Conservation (phyloP, 2,329 filamentous ascomycete genomes). For the Parafenestella ontariensis region DNA sequence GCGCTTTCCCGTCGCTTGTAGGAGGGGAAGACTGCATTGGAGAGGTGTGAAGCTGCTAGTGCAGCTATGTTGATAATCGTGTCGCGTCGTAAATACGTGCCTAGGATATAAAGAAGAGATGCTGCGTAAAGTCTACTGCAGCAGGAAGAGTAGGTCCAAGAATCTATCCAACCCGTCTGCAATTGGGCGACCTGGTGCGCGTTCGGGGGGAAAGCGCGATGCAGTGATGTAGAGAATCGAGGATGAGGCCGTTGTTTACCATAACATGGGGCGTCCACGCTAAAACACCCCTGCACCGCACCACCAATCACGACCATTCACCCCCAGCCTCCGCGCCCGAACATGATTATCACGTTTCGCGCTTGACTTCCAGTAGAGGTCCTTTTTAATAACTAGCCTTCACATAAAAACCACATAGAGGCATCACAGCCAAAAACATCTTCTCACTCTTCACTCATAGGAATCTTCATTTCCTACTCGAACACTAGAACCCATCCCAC, state of each 20-base stretch:
- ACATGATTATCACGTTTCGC: no score
- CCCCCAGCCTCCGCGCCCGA: neutral
- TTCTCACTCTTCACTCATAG: neutral
- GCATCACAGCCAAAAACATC: constrained; percentile 9
- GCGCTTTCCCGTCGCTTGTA: constrained; percentile 46
- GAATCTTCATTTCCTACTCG: neutral
- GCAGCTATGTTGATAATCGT: constrained; percentile 29
- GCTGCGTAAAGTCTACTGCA: constrained; percentile 29
- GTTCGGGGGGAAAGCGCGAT: constrained; percentile 40
- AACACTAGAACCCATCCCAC: constrained; percentile 22
- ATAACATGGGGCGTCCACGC: constrained; percentile 25
- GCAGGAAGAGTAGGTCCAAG: constrained; percentile 23
- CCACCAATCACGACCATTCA: constrained; percentile 18
- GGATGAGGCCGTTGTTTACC: constrained; percentile 29
- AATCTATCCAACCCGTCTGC: constrained; percentile 24
- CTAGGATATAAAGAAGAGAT: constrained; percentile 40
- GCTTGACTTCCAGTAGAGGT: no score
- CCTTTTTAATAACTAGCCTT: neutral
- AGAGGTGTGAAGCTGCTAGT: constrained; percentile 24
- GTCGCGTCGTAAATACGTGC: constrained; percentile 39
- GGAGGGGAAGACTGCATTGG: constrained; percentile 48
- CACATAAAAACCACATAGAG: constrained; percentile 1
- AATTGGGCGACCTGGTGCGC: constrained; percentile 20
- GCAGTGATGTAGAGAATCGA: constrained; percentile 20
- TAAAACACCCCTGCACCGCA: neutral